Base-by-base conservation (phyloP, 805 yeast genomes). In the Ogataea wickerhamii region DNA sequence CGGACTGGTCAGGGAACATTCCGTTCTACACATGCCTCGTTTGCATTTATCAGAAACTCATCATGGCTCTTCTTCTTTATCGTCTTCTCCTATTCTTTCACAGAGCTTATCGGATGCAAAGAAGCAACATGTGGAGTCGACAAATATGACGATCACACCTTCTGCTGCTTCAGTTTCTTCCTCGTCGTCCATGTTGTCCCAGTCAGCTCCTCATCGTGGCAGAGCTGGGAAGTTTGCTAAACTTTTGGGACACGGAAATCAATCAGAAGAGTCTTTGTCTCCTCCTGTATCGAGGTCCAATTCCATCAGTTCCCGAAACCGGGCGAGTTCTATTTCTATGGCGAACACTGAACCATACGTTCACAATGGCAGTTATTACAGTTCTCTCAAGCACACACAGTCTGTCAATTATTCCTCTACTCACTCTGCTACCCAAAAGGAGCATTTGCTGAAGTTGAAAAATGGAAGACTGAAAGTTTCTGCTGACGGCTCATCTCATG, bases 401-500 rank as follows among this genome's bases (percentile, higher is more conserved):
- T 47, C 61, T 1, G 45, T 46, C 3, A 55, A 48, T 27, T 47
- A 49, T 33, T 47, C 63, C 33, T 41, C 40, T 31, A 26, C 49
- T 34, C 44, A 55, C 20, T 21, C 44, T 21, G 34, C 33, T 14
- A 12, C 45, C 17, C 53, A 58, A 32, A 44, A 55, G 18, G 62
- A 58, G 20, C 51, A 50, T 28, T 34, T 49, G 3, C 28, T 55
- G 28, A 52, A 50, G 31, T 34, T 58, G 21, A 55, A 55, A 36
- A 53, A 50, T 19, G 63, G 63, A 12, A 47, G 66, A 28, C 29
- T 61, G 11, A 50, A 50, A 19, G 37, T 61, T 6, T 53, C 51
- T 12, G 49, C 58, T 5, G 63, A 57, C 33, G 64, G 65, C 6
- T 39, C 45, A 14, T 26, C 51, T 0, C 68, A 64, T 46, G 61